phyloP scores from a whole-genome alignment of 148 eudicot genomes.

The Amaranthus palmeri region DNA sequence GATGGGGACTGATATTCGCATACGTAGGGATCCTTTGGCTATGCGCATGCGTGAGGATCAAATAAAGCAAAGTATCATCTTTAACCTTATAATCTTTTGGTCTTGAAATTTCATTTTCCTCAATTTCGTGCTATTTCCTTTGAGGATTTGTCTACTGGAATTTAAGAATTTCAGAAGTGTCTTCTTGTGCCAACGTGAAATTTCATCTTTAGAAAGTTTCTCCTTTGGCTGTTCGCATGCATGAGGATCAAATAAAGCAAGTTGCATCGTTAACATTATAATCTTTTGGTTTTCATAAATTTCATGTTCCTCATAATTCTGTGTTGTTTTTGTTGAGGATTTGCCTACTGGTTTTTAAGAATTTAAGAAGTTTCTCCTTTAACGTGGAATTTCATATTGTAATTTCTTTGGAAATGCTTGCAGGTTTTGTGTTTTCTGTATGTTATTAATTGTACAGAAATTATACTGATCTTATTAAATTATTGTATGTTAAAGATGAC shows the following conservation, averaged over 20 bases:
- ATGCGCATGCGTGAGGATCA: constrained; percentile 98
- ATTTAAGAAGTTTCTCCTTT: neutral
- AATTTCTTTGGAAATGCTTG: neutral
- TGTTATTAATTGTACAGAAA: neutral
- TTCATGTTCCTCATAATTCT: constrained; percentile 8
- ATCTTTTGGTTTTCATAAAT: neutral
- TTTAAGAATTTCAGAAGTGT: neutral
- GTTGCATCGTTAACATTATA: constrained; percentile 36
- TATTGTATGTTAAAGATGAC: neutral
- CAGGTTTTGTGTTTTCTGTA: neutral
- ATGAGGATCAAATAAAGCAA: constrained; percentile 96
- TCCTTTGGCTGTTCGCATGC: constrained; percentile 97
- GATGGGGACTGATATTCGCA: constrained; percentile 93
- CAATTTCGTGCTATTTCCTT: neutral
- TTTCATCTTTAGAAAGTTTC: neutral
- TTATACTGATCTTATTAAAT: neutral
- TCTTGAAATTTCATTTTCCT: constrained; percentile 5
- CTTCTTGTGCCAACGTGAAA: neutral
- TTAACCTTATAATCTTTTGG: neutral
- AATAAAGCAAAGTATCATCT: constrained; percentile 81
- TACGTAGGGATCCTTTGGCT: constrained; percentile 89
- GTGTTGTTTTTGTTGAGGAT: neutral
- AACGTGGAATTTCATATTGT: neutral
- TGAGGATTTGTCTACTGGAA: neutral
- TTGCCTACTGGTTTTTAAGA: neutral